Base-by-base conservation (phyloP, 2,329 filamentous ascomycete species). In the Catunica adiposa region DNA sequence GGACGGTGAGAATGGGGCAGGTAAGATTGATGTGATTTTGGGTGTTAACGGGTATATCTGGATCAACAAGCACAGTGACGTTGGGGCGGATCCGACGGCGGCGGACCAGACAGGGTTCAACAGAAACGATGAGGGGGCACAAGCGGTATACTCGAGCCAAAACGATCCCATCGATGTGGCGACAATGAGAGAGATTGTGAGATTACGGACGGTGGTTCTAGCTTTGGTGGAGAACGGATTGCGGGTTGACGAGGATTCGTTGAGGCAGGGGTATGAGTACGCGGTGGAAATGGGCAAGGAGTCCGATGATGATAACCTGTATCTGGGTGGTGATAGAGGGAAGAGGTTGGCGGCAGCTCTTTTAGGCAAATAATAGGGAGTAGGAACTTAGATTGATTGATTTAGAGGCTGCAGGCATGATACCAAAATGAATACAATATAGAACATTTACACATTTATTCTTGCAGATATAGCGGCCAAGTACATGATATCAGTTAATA, bases 1-100 rank as follows among this genome's bases (percentile, higher is more conserved):
- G 62, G 78, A 83, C 58, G 67, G 67, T 3, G 71, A 70, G 42
- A 70, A 73, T 60, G 73, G 76, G 34, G 75, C 77, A 34, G 75
- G 79, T 54, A 83, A 81, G 60, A 78, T 98, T 26, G 87, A 96
- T 65, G 80, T 97, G 6, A 78, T 95, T 54, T 74, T 98, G 1
- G 92, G 92, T 1, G 92, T 98, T 40, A 98, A 98, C 64, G 92
- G 92, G 1, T 97, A 94, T 66, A 89, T 97, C 58, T 98, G 88
- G 85, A 89, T 97, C 64, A 83, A 83, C 68, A 89, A 87, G 71
- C 88, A 94, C 63, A 71, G 84, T 6, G 82, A 86, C 61, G 77
- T 76, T 37, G 74, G 76, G n/a, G 68, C 69, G 3, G 66, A 68
- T 42, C 65, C 68, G 40, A 70, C 76, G 46, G 70, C 72, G n/a